Conservation (phyloP, 1,284 basidiomycete species). For the Trichosporon asahii region DNA sequence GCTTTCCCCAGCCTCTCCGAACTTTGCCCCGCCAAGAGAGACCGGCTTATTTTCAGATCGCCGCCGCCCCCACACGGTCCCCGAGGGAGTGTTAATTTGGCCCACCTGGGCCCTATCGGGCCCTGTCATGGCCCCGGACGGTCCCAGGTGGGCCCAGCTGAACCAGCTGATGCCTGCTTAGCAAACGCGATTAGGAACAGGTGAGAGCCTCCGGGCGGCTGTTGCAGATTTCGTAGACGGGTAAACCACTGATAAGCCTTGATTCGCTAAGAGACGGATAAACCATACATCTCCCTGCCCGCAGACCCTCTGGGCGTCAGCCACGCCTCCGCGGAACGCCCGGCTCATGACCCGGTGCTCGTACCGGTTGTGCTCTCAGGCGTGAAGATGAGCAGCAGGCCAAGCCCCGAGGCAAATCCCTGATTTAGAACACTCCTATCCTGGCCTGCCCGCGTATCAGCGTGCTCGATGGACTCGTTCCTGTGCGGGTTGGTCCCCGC, state of each 20-base stretch:
- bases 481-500: slow-evolving; percentile 1
- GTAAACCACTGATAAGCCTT: not conserved
- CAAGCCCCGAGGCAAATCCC: not conserved
- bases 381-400: not conserved
- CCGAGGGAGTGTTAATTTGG: not conserved
- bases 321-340: not conserved
- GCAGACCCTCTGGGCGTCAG: not conserved
- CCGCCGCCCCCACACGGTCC: slow-evolving; percentile 4
- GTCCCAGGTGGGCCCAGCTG: slow-evolving; percentile 8
- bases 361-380: not conserved
- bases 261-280: not conserved
- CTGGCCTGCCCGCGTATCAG: not conserved
- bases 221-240: not conserved
- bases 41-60: slow-evolving; percentile 9
- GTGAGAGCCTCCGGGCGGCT: not conserved
- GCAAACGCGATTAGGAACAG: not conserved
- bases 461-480: not conserved
- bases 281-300: not conserved
- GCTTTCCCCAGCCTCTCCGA: not conserved
- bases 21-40: not conserved
- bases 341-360: not conserved
- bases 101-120: not conserved
- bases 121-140: not conserved
- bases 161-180: slow-evolving; percentile 5
- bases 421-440: not conserved